phyloP scores from a whole-genome alignment of 768 basidiomycete species.

The Pulveroboletus frians region DNA sequence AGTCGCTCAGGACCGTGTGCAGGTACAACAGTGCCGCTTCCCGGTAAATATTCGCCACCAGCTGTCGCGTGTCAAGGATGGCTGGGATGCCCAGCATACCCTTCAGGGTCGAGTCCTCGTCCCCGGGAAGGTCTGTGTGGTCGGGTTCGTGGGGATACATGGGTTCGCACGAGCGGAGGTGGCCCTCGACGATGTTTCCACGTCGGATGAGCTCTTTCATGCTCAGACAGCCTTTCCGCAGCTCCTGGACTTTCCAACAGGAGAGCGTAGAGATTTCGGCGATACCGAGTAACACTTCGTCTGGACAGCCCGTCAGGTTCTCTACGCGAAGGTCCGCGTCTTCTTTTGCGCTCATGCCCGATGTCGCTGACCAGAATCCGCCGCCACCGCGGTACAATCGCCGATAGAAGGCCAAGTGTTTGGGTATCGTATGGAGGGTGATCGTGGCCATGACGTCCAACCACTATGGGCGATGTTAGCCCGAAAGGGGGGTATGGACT shows the following conservation, averaged over 20 bases:
- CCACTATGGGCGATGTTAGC: constrained; percentile 48
- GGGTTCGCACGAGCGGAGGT: constrained; percentile 43
- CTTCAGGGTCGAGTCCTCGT: constrained; percentile 15
- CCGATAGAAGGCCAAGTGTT: constrained; percentile 61
- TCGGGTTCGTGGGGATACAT: constrained; percentile 28
- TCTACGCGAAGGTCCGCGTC: constrained; percentile 58
- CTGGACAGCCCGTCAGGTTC: constrained; percentile 68
- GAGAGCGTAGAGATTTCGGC: constrained; percentile 70
- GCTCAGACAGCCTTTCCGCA: constrained; percentile 62
- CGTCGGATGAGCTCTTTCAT: constrained; percentile 68
- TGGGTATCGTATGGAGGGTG: constrained; percentile 55
- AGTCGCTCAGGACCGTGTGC: constrained; percentile 63
- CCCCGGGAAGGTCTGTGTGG: constrained; percentile 35
- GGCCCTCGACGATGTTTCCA: constrained; percentile 67
- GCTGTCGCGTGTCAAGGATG: constrained; percentile 42
- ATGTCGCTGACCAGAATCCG: constrained; percentile 40
- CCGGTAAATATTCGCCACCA: constrained; percentile 54
- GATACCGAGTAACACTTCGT: constrained; percentile 70
- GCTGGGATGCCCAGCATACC: constrained; percentile 29
- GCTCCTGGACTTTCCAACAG: constrained; percentile 67
- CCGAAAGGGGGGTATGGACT: neutral
- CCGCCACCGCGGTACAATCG: constrained; percentile 53
- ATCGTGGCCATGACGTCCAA: constrained; percentile 71
- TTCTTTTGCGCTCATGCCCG: constrained; percentile 27
- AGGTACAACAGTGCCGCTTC: constrained; percentile 65